Evolutionary conservation across 371 early-diverging fungal species (phyloP).

Genomic region (Haplosporangium sp.): DNA sequence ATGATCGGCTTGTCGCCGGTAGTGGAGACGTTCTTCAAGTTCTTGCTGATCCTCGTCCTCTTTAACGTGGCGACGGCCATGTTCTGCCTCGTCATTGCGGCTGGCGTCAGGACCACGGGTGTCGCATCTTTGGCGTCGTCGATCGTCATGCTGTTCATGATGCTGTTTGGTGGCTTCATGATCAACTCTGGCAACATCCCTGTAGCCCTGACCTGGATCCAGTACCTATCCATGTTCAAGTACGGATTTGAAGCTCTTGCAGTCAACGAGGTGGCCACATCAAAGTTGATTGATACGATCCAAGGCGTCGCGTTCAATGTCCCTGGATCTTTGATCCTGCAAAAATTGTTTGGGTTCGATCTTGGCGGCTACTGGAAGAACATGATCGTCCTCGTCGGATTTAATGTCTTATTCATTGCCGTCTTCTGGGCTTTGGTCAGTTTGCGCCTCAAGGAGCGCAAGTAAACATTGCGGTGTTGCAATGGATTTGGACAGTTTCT

Average conservation of each 20-base stretch:
- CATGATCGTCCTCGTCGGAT: constrained; percentile 35
- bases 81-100: constrained; percentile 65
- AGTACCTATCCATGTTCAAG: constrained; percentile 72
- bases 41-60: constrained; percentile 55
- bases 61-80: constrained; percentile 63
- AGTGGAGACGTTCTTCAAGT: constrained; percentile 61
- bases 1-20: constrained; percentile 63
- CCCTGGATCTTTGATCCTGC: constrained; percentile 63
- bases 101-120: constrained; percentile 53
- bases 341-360: constrained; percentile 66
- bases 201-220: constrained; percentile 67
- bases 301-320: constrained; percentile 52
- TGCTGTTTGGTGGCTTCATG: constrained; percentile 63
- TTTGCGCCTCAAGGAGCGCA: constrained; percentile 49
- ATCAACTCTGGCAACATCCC: constrained; percentile 72
- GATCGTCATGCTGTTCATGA: constrained; percentile 61
- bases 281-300: constrained; percentile 33
- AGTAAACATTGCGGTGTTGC: constrained; percentile 20
- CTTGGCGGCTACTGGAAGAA: constrained; percentile 62
- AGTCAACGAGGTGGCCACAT: constrained; percentile 59
- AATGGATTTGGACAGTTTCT: too few relatives aligned
- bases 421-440: constrained; percentile 41
- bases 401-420: constrained; percentile 35
- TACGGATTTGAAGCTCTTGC: constrained; percentile 69
- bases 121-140: constrained; percentile 47